phyloP scores from a whole-genome alignment of 805 yeast species.

The Ogataea paraovalis region DNA sequence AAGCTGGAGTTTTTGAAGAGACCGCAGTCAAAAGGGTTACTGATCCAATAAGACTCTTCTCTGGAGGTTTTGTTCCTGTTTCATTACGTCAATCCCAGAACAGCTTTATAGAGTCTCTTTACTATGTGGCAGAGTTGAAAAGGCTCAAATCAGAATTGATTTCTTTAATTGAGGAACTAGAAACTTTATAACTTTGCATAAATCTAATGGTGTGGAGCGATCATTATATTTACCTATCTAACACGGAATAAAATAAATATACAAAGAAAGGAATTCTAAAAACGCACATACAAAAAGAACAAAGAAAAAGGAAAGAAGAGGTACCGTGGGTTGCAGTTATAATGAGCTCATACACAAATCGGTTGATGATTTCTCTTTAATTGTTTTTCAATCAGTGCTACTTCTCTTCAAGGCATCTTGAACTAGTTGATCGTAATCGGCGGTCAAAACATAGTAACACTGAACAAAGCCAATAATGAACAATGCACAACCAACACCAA shows the following conservation, averaged over 20 bases:
- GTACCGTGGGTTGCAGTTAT: too few relatives aligned
- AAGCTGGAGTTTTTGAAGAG: not conserved
- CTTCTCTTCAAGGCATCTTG: constrained; percentile 38
- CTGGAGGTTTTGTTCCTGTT: constrained; percentile 27
- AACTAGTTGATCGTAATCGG: constrained; percentile 49
- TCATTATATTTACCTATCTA: not conserved
- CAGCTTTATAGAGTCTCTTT: constrained; percentile 8
- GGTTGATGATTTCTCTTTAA: too few relatives aligned
- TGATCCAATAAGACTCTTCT: constrained; percentile 23
- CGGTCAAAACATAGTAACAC: constrained; percentile 41
- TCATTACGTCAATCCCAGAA: constrained; percentile 18
- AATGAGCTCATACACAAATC: too few relatives aligned
- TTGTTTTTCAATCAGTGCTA: constrained; percentile 18
- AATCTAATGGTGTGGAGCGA: too few relatives aligned
- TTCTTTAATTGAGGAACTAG: constrained; percentile 3
- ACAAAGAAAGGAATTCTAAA: too few relatives aligned
- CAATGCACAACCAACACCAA: constrained; percentile 32
- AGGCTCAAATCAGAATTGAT: constrained; percentile 8
- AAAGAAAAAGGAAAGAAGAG: too few relatives aligned
- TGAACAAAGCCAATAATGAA: constrained; percentile 46
- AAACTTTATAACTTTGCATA: not conserved
- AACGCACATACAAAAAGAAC: not conserved
- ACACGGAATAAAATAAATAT: not conserved
- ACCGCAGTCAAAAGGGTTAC: constrained; percentile 1
- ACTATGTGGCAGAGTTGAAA: constrained; percentile 11